phyloP scores from a whole-genome alignment of 495 filamentous ascomycete genomes.

The Neurospora tetrasperma region DNA sequence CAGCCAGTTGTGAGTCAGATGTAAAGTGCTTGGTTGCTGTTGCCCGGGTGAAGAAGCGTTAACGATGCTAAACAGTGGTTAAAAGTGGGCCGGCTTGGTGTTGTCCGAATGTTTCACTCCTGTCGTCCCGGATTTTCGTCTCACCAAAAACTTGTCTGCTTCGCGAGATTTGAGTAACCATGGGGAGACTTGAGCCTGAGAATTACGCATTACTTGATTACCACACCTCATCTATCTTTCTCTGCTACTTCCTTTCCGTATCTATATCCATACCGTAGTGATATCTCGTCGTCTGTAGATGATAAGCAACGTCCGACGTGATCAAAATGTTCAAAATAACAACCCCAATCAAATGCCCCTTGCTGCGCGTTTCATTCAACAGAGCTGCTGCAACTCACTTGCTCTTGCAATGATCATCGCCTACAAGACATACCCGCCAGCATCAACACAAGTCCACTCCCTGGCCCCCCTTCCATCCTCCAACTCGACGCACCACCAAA shows the following conservation, averaged over 20 bases:
- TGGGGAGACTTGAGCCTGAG: neutral
- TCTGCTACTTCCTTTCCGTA: neutral
- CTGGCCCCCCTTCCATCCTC: constrained; percentile 56
- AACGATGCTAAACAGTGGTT: neutral
- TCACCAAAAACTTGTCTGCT: neutral
- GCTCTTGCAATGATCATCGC: neutral
- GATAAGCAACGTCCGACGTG: neutral
- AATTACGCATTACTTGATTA: neutral
- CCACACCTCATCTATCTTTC: neutral
- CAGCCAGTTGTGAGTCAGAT: neutral
- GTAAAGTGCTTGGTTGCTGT: neutral
- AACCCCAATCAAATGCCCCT: neutral
- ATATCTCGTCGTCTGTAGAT: neutral
- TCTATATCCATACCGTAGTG: neutral
- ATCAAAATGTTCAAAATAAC: neutral
- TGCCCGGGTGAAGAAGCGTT: neutral
- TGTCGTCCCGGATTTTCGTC: neutral
- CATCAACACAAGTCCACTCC: constrained; percentile 44
- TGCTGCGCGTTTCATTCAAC: neutral
- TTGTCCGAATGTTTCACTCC: neutral
- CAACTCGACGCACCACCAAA: constrained; percentile 70
- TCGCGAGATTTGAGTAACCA: neutral
- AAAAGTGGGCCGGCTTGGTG: neutral
- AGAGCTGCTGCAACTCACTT: neutral
- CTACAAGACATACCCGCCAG: constrained; percentile 49